A percentile compares a stretch with the other conserved stretches of the same genome.
These are phyloP conservation scores for Xylariaceae sp. DNA, from an alignment of 2,329 filamentous ascomycete genomes.

Conservation along the genomic window DNA sequence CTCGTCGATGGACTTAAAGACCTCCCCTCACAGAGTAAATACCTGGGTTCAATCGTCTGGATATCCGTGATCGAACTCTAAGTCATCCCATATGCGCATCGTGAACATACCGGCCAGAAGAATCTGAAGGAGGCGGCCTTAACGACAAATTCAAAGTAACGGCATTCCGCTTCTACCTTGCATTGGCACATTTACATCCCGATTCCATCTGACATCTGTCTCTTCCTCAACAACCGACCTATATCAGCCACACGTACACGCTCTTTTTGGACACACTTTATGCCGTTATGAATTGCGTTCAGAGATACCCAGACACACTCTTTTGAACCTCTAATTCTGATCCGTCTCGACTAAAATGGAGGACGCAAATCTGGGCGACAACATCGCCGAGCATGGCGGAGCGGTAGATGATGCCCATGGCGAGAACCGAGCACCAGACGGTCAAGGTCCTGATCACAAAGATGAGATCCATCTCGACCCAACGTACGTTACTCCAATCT, in stretches of 20 bases:
- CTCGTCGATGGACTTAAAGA: neutral
- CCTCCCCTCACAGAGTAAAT: neutral
- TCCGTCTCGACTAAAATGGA: slow-evolving; percentile 35
- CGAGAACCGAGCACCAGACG: slow-evolving; percentile 27
- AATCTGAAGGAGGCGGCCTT: no score
- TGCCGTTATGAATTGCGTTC: neutral
- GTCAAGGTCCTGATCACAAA: slow-evolving; percentile 32
- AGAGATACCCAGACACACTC: neutral
- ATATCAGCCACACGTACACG: no score
- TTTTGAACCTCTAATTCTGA: neutral
- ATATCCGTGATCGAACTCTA: no score
- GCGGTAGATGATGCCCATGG: slow-evolving; percentile 19
- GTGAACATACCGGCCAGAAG: no score
- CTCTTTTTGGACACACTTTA: neutral
- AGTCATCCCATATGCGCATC: no score
- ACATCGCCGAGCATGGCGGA: slow-evolving; percentile 36
- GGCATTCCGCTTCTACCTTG: no score
- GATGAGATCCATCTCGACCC: slow-evolving; percentile 45
- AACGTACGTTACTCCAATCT: slow-evolving; percentile 33
- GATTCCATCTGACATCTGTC: no score
- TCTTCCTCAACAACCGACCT: no score
- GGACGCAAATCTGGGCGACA: slow-evolving; percentile 38
- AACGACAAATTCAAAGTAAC: no score
- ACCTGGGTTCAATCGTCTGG: no score
- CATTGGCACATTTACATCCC: no score